Evolutionary conservation across 2,329 filamentous ascomycete species (phyloP).

Genomic region (Myriangium duriaei): DNA sequence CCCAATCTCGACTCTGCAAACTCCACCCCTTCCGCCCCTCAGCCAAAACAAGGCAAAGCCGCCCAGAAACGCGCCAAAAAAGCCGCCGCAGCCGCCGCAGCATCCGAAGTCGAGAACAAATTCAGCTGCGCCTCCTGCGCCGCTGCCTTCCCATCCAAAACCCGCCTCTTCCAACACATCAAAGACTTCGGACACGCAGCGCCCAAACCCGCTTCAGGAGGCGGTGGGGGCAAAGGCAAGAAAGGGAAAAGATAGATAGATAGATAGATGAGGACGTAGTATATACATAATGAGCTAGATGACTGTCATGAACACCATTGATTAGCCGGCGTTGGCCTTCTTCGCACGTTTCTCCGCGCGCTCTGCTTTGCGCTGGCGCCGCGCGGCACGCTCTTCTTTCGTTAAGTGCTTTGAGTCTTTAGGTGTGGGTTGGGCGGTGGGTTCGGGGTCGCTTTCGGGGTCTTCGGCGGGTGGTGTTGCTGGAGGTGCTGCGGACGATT

Average conservation of each 20-base stretch:
- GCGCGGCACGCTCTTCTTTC: neutral
- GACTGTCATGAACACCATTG: too few species aligned
- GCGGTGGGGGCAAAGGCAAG: constrained; percentile 18
- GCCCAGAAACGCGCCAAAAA: constrained; percentile 33
- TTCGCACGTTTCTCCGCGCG: neutral
- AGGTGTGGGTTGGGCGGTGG: neutral
- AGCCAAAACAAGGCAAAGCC: constrained; percentile 33
- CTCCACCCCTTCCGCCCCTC: neutral
- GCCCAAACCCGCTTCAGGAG: constrained; percentile 18
- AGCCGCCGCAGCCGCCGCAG: constrained; percentile 29
- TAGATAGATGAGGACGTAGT: neutral
- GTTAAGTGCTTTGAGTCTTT: neutral
- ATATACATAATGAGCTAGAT: too few species aligned
- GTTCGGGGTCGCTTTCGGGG: neutral
- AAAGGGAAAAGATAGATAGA: constrained; percentile 19
- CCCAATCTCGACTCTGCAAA: constrained; percentile 1
- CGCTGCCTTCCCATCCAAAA: constrained; percentile 63
- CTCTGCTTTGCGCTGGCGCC: neutral
- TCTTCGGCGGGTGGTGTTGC: neutral
- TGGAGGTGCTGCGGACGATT: neutral
- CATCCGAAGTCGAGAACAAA: constrained; percentile 24
- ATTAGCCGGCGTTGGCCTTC: too few species aligned
- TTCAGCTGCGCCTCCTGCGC: constrained; percentile 68
- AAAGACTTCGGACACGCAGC: constrained; percentile 53
- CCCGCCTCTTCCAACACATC: constrained; percentile 62